Evolutionary conservation across 345 rosid genomes (phyloP), one percentile per base, ranked within the genome.

Genomic region (Dipteronia dyeriana): DNA sequence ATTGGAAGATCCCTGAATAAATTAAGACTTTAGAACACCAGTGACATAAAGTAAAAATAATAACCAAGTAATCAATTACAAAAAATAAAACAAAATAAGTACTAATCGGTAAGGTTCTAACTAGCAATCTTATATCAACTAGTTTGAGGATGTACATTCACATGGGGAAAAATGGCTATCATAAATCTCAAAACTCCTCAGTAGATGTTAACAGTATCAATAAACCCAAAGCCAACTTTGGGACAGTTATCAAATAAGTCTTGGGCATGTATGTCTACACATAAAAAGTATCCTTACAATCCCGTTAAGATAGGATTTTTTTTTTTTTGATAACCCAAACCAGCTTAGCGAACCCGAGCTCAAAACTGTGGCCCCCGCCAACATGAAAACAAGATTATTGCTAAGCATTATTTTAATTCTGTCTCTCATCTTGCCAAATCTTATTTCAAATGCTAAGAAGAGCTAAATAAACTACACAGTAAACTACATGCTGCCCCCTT

Each of bases 1-100:
- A 84, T 86, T 59, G 98, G 84, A 84, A 94, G 90, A 83, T 86
- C 97, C 97, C 98, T 93, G 84, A 82, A 77, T 66, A 80, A 77
- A 77, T 71, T 71, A 45, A 82, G 76, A 71, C 23, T 72, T 81
- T 70, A 84, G 84, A 47, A 76, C 64, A 45, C 56, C 70, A 70
- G 68, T 49, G 34, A 70, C 39, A 70, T 16, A 38, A 29, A 6
- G 16, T 31, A 76, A 66, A 45, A 73, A 69, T 7, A 13, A 31
- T 13, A 20, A 39, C 43, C 17, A 17, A 17, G 16, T 74, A 16
- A 61, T 63, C 66, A 41, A 61, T 9, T 60, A 57, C 9, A 65
- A 57, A 11, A 59, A 7, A 53, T 2, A 0, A 5, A 59, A 59
- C 20, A 8, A 19, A 59, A 56, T 25, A 12, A 34, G 26, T 16